These are phyloP conservation scores for Mucor saturninus DNA, from an alignment of 371 early-diverging fungal species.

Conservation along the genomic window DNA sequence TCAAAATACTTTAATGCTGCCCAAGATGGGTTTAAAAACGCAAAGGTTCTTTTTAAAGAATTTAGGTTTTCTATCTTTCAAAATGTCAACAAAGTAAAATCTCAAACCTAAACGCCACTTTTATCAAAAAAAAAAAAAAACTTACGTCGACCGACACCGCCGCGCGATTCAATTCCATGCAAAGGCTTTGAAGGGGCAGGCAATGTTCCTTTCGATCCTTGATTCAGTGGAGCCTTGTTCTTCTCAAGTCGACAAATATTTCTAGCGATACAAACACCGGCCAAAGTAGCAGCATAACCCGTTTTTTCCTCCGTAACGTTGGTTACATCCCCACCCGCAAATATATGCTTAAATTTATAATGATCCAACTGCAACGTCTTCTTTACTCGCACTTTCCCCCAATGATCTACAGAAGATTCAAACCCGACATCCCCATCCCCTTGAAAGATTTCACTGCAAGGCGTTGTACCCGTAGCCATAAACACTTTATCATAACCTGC, in stretches of 20 bases:
- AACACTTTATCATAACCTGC: slow-evolving; percentile 43
- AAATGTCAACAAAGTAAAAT: not conserved
- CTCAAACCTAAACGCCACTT: not conserved
- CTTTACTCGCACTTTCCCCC: slow-evolving; percentile 53
- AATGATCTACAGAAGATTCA: slow-evolving; percentile 34
- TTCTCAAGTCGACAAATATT: slow-evolving; percentile 52
- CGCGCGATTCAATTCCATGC: slow-evolving; percentile 32
- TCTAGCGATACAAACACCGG: slow-evolving; percentile 45
- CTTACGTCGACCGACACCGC: slow-evolving; percentile 40
- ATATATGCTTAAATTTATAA: slow-evolving; percentile 58
- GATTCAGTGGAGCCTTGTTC: slow-evolving; percentile 37
- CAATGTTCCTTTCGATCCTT: slow-evolving; percentile 43
- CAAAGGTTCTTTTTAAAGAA: slow-evolving; percentile 31
- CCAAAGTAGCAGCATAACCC: slow-evolving; percentile 59
- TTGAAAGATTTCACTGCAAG: slow-evolving; percentile 31
- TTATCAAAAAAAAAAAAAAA: no score
- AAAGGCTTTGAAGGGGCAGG: slow-evolving; percentile 35
- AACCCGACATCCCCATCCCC: slow-evolving; percentile 30
- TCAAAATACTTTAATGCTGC: slow-evolving; percentile 44
- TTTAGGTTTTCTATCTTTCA: slow-evolving; percentile 25
- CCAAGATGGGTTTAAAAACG: slow-evolving; percentile 41
- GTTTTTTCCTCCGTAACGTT: slow-evolving; percentile 63
- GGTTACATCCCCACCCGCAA: slow-evolving; percentile 69
- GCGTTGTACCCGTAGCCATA: slow-evolving; percentile 44
- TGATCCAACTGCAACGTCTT: slow-evolving; percentile 66